Base-by-base conservation (phyloP, 495 filamentous ascomycete species). In the Podospora australis region DNA sequence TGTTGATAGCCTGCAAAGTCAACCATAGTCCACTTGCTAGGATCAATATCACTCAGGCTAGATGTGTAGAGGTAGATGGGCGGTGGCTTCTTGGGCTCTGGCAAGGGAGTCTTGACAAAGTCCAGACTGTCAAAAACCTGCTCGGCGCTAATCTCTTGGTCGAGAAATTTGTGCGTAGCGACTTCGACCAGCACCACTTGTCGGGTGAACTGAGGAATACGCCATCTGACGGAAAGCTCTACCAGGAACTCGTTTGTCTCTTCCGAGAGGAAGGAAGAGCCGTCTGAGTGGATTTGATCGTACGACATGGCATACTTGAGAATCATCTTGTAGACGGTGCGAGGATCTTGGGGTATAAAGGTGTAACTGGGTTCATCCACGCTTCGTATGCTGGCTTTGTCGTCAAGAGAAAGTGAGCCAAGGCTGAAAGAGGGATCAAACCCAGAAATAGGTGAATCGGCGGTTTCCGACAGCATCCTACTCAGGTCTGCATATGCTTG, bases 201-300 rank as follows among this genome's bases (percentile, higher is more conserved):
- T 39, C 88, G 76, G 26, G 89, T 88, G 60, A 85, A 88, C 39
- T 80, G 78, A 16, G 92, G 91, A 50, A 99, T 79, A 20, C 94
- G 83, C 94, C 94, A 99, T 50, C 90, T 82, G 54, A 88, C 67
- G 56, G 81, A 86, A 34, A 95, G 74, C 58, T 97, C 91, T 56
- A 84, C 84, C 46, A 97, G 68, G 48, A 99, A 70, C 44, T 96
- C 88, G 9, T 77, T 74, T 2, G 89, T 92, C 39, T 87, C 78
- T 51, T 88, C 88, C 0, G 90, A 92, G 10, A 99, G 70, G 17
- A 91, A 68, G 35, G 77, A 80, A 30, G 64, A 40, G 66, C 75
- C 41, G 56, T 72, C 63, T 6, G 68, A 62, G 55, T 78, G 74
- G 46, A 77, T 63, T 17, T 70, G 71, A 57, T 78, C 77, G 49